phyloP scores from a whole-genome alignment of 768 basidiomycete genomes.

The Panus rudis region DNA sequence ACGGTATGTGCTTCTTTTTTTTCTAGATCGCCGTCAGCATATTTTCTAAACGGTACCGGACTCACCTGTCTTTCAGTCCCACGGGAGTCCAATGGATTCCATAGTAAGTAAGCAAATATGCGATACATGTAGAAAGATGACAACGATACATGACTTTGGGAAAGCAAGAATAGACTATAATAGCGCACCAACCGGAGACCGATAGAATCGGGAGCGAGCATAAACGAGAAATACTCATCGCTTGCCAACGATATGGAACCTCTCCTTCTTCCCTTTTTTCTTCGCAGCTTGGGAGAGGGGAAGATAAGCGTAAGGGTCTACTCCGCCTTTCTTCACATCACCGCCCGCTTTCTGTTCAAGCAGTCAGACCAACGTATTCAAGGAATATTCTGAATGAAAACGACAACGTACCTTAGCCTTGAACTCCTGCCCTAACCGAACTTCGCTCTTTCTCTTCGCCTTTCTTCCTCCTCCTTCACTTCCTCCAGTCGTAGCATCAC shows the following conservation, averaged over 20 bases:
- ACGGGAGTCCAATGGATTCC: too few relatives aligned
- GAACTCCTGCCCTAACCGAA: slow-evolving; percentile 78
- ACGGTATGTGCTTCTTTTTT: too few relatives aligned
- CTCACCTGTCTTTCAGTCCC: too few relatives aligned
- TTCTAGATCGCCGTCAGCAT: too few relatives aligned
- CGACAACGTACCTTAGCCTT: slow-evolving; percentile 79
- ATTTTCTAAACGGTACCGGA: too few relatives aligned
- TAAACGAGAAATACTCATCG: slow-evolving; percentile 26
- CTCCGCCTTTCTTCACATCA: slow-evolving; percentile 79
- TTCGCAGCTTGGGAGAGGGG: slow-evolving; percentile 79
- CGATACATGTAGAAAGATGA: too few relatives aligned
- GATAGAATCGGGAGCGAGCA: too few relatives aligned
- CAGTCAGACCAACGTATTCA: slow-evolving; percentile 6
- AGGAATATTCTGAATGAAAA: too few relatives aligned
- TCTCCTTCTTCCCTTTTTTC: slow-evolving; percentile 39
- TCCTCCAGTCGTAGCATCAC: slow-evolving; percentile 61
- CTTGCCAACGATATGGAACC: slow-evolving; percentile 59
- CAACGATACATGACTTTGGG: too few relatives aligned
- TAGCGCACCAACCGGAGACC: too few relatives aligned
- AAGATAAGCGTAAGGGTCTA: slow-evolving; percentile 93
- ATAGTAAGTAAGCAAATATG: too few relatives aligned
- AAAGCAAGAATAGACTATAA: too few relatives aligned
- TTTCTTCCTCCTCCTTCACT: slow-evolving; percentile 35
- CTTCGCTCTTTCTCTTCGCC: slow-evolving; percentile 48
- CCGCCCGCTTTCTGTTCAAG: slow-evolving; percentile 79